Evolutionary conservation across 257 asterid genomes (phyloP).

Genomic region (Primulina tabacum): DNA sequence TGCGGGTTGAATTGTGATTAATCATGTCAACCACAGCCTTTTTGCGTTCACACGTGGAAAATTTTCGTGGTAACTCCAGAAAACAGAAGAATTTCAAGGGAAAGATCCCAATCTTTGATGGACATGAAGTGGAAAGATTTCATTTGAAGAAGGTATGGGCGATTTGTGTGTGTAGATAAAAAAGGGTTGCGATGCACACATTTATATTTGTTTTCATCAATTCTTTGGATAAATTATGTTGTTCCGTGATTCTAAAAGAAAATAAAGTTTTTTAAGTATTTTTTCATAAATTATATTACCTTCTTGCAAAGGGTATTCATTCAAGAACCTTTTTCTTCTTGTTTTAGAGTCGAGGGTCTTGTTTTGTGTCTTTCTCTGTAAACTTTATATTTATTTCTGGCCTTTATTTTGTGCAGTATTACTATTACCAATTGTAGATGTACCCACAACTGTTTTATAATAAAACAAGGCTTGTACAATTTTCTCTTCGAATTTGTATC

Average conservation of each 20-base stretch:
- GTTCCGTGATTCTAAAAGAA: background rate
- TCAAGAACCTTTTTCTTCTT: background rate
- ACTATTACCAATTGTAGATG: background rate
- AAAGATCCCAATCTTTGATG: background rate
- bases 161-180: background rate
- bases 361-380: background rate
- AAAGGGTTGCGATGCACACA: background rate
- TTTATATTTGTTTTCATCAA: background rate
- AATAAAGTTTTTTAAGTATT: no score
- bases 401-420: background rate
- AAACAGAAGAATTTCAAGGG: background rate
- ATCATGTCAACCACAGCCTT: background rate
- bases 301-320: background rate
- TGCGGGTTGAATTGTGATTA: constrained; percentile 44
- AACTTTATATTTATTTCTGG: background rate
- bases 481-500: background rate
- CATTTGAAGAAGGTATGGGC: background rate
- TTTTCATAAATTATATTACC: background rate
- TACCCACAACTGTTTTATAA: background rate
- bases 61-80: background rate
- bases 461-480: background rate
- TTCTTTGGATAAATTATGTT: background rate
- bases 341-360: background rate
- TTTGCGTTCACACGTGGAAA: background rate
- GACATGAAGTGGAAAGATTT: background rate